Conservation (phyloP, 495 filamentous ascomycete species). For the Penicillium psychrofluorescens region DNA sequence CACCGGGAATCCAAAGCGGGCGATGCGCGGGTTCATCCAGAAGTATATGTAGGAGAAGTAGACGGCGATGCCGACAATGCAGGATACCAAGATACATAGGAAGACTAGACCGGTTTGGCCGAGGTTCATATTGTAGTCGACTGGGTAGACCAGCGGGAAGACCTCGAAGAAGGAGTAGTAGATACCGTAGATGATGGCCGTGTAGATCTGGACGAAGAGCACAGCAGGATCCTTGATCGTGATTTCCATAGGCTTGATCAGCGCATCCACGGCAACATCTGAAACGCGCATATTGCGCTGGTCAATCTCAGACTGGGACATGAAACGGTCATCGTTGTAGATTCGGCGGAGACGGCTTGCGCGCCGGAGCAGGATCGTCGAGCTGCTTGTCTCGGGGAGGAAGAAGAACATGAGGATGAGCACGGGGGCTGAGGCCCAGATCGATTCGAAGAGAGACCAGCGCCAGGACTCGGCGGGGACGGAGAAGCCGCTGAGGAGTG, state of each 20-base stretch:
- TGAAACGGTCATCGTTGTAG: conserved; percentile 31
- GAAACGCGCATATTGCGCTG: conserved; percentile 38
- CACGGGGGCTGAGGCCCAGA: conserved; percentile 37
- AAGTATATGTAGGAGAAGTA: conserved; percentile 49
- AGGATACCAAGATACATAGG: conserved; percentile 52
- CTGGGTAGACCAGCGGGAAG: conserved; percentile 65
- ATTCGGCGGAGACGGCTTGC: conserved; percentile 45
- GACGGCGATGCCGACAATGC: conserved; percentile 41
- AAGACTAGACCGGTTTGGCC: conserved; percentile 60
- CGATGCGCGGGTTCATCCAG: conserved; percentile 45
- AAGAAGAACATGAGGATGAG: conserved; percentile 46
- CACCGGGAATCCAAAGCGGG: conserved; percentile 31
- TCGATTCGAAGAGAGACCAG: conserved; percentile 46
- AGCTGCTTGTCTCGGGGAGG: conserved; percentile 50
- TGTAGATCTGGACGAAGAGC: conserved; percentile 56
- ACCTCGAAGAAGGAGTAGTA: conserved; percentile 69
- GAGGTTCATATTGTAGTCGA: conserved; percentile 53
- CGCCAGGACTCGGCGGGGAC: conserved; percentile 48
- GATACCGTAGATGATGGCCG: conserved; percentile 57
- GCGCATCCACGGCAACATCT: conserved; percentile 46
- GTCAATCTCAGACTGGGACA: conserved; percentile 44
- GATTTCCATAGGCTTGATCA: conserved; percentile 57
- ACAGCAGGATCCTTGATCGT: conserved; percentile 57
- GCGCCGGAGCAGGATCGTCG: conserved; percentile 52
- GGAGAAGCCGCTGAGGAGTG: conserved; percentile 57